These are phyloP conservation scores for Zelopaecilomyces penicillatus DNA, from an alignment of 2,329 filamentous ascomycete species.

Conservation along the genomic window DNA sequence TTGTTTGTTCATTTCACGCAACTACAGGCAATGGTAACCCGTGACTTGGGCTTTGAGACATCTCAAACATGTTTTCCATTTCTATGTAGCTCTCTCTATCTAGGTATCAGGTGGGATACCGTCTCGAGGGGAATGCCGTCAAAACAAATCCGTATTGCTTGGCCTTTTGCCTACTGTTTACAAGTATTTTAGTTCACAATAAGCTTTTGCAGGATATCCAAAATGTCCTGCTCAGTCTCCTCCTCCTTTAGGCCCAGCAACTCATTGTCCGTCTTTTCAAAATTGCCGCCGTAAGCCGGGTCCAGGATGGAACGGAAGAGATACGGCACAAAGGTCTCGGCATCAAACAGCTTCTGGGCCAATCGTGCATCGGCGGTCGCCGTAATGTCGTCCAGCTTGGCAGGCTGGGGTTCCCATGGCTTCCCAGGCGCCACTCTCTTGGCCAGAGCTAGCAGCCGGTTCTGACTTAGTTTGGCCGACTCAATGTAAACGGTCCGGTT, in stretches of 20 bases:
- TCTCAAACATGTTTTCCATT: no score
- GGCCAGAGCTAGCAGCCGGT: slow-evolving; percentile 33
- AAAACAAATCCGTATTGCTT: no score
- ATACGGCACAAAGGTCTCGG: slow-evolving; percentile 23
- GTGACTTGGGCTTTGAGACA: no score
- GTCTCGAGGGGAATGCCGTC: no score
- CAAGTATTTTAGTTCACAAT: slow-evolving; percentile 5
- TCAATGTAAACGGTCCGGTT: slow-evolving; percentile 42
- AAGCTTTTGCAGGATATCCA: slow-evolving; percentile 19
- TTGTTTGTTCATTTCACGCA: no score
- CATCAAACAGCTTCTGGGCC: slow-evolving; percentile 20
- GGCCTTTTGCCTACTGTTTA: not conserved
- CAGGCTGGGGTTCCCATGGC: slow-evolving; percentile 36
- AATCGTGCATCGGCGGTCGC: slow-evolving; percentile 21
- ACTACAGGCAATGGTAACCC: no score
- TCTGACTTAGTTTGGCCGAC: slow-evolving; percentile 37
- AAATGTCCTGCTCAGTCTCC: slow-evolving; percentile 31
- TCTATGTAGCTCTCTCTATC: not conserved
- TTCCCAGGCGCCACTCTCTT: slow-evolving; percentile 41
- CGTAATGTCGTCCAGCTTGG: slow-evolving; percentile 19
- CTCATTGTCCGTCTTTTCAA: slow-evolving; percentile 32
- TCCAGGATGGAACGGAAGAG: slow-evolving; percentile 25
- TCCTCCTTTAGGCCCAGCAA: slow-evolving; percentile 35
- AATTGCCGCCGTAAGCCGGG: slow-evolving; percentile 23
- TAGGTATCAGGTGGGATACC: not conserved